Conservation (phyloP, 345 rosid species). For the Syzygium oleosum region DNA sequence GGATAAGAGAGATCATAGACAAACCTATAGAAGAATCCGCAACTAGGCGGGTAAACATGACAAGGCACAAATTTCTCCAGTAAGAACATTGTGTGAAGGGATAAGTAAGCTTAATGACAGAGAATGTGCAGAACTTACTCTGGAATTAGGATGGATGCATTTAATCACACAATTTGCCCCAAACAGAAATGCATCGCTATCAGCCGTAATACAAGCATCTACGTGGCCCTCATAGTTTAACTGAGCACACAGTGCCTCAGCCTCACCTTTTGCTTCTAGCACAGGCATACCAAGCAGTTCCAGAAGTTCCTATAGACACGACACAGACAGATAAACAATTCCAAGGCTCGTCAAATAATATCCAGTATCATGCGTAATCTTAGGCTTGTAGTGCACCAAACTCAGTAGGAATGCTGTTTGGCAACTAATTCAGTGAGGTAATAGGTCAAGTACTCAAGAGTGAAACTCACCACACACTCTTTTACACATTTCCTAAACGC, state of each 20-base stretch:
- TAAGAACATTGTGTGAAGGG: neutral
- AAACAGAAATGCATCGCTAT: conserved; percentile 88
- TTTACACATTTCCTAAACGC: conserved; percentile 46
- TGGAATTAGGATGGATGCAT: conserved; percentile 60
- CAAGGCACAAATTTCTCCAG: neutral
- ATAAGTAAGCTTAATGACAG: neutral
- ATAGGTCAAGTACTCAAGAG: neutral
- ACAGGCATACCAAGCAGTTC: conserved; percentile 85
- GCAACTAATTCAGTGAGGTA: neutral
- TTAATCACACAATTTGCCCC: conserved; percentile 85
- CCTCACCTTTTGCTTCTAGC: conserved; percentile 72
- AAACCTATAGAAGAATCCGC: neutral
- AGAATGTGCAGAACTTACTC: conserved; percentile 25
- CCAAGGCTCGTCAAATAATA: neutral
- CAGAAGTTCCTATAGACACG: conserved; percentile 50
- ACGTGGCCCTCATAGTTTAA: conserved; percentile 67
- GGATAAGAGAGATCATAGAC: neutral
- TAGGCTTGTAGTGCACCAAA: neutral
- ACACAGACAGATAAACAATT: neutral
- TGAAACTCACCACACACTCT: conserved; percentile 66
- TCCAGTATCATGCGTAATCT: neutral
- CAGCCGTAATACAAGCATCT: conserved; percentile 89
- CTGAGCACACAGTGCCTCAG: conserved; percentile 91
- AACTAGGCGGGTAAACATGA: neutral
- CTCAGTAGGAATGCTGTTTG: neutral